A percentile compares a stretch with the other conserved stretches of the same genome.
These are phyloP conservation scores for Scolecobasidium constrictum DNA, from an alignment of 2,329 filamentous ascomycete genomes.

Conservation along the genomic window DNA sequence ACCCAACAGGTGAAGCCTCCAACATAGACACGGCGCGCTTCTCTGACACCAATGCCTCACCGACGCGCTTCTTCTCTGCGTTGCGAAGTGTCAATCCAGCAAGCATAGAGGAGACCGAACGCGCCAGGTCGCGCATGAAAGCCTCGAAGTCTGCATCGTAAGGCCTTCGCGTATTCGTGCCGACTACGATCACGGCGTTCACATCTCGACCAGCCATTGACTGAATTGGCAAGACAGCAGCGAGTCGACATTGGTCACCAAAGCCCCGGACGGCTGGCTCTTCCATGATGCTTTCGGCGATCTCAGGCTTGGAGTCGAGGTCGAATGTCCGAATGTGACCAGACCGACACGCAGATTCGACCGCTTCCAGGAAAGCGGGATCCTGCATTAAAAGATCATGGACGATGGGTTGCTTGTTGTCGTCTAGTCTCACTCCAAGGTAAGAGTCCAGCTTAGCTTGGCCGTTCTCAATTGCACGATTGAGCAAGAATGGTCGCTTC, in stretches of 20 bases:
- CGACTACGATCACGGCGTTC: conserved; percentile 49
- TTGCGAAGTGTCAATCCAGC: conserved; percentile 59
- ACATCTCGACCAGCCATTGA: conserved; percentile 3
- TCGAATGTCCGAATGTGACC: conserved; percentile 4
- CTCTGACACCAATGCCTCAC: conserved; percentile 59
- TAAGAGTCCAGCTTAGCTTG: conserved; percentile 2
- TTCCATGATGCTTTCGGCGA: conserved; percentile 4
- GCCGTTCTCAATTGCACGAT: background rate
- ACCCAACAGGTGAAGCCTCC: conserved; percentile 43
- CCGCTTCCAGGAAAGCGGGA: background rate
- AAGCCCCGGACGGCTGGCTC: conserved; percentile 3
- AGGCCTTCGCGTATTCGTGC: conserved; percentile 53
- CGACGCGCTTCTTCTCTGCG: conserved; percentile 53
- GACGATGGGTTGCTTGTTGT: background rate
- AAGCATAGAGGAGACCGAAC: conserved; percentile 43
- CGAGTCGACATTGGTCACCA: conserved; percentile 1
- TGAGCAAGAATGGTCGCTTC: background rate
- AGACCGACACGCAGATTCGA: conserved; percentile 1
- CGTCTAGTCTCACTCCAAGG: conserved; percentile 1
- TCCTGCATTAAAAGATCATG: background rate
- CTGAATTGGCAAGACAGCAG: conserved; percentile 2
- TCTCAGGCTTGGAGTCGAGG: background rate
- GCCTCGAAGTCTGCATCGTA: conserved; percentile 58
- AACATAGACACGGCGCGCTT: conserved; percentile 6
- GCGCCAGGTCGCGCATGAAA: conserved; percentile 42